Conservation (phyloP, 257 asterid species). For the Ophiorrhiza pumila region DNA sequence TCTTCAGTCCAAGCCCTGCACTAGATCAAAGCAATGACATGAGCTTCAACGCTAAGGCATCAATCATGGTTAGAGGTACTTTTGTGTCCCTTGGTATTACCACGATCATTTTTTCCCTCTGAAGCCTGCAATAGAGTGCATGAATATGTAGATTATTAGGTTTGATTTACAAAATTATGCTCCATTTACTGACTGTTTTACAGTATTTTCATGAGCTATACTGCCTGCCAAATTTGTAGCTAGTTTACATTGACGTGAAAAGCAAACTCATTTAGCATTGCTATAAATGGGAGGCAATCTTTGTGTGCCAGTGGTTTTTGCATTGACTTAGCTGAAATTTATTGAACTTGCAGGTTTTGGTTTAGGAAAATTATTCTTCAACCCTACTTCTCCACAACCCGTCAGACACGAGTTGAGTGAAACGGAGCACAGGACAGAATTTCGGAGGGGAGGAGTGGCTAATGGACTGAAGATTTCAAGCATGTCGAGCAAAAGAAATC, state of each 20-base stretch:
- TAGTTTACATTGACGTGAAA: background rate
- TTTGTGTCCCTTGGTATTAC: background rate
- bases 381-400: constrained; percentile 28
- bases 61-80: constrained; percentile 36
- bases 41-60: constrained; percentile 26
- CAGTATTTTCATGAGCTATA: background rate
- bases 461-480: constrained; percentile 27
- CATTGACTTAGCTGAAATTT: background rate
- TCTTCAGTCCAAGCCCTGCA: constrained; percentile 38
- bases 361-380: constrained; percentile 27
- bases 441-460: constrained; percentile 24
- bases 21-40: constrained; percentile 28
- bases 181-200: background rate
- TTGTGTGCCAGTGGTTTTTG: background rate
- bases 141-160: background rate
- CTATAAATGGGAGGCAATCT: too few relatives aligned
- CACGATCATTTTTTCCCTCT: background rate
- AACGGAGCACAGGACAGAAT: constrained; percentile 32
- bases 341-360: constrained; percentile 35
- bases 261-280: background rate
- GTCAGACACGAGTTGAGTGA: constrained; percentile 19
- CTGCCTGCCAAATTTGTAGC: background rate
- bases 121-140: background rate
- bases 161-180: background rate
- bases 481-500: constrained; percentile 50